These are phyloP conservation scores for Trichophyton benhamiae DNA, from an alignment of 2,329 filamentous ascomycete species.

Conservation along the genomic window DNA sequence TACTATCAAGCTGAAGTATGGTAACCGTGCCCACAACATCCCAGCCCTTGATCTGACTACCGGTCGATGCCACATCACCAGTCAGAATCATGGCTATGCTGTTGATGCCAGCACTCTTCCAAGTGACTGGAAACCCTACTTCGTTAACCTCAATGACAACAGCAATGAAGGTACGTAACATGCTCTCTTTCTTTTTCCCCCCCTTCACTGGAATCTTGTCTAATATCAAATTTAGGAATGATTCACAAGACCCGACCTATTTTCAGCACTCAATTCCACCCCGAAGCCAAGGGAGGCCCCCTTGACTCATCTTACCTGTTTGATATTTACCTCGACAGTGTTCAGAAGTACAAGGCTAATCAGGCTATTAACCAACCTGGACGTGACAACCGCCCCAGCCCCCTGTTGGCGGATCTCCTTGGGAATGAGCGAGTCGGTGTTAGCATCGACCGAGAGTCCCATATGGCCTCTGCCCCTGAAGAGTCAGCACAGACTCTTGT, in stretches of 20 bases:
- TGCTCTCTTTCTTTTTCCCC: not conserved
- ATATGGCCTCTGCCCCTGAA: constrained; percentile 13
- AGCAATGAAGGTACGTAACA: constrained; percentile 65
- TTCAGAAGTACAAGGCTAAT: constrained; percentile 75
- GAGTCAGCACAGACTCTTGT: constrained; percentile 14
- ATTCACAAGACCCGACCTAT: constrained; percentile 93
- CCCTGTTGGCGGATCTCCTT: constrained; percentile 78
- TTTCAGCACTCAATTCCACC: constrained; percentile 98
- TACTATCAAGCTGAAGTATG: constrained; percentile 97
- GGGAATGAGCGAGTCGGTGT: constrained; percentile 93
- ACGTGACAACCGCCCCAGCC: constrained; percentile 76
- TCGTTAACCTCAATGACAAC: constrained; percentile 94
- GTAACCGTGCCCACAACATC: constrained; percentile 98
- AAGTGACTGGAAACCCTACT: constrained; percentile 90
- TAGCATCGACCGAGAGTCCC: constrained; percentile 47
- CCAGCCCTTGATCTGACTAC: constrained; percentile 88
- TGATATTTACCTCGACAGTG: constrained; percentile 87
- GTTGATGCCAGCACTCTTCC: constrained; percentile 75
- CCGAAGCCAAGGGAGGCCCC: constrained; percentile 92
- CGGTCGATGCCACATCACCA: constrained; percentile 95
- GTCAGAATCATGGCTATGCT: constrained; percentile 96
- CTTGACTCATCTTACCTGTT: constrained; percentile 94
- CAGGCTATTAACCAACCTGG: constrained; percentile 56
- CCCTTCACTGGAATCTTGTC: not conserved
- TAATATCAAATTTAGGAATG: constrained; percentile 44